Percentiles rank a stretch among this genome's conserved stretches.
These are phyloP conservation scores for Bromus sterilis DNA, from an alignment of 176 grass and related monocot species.

Conservation along the genomic window DNA sequence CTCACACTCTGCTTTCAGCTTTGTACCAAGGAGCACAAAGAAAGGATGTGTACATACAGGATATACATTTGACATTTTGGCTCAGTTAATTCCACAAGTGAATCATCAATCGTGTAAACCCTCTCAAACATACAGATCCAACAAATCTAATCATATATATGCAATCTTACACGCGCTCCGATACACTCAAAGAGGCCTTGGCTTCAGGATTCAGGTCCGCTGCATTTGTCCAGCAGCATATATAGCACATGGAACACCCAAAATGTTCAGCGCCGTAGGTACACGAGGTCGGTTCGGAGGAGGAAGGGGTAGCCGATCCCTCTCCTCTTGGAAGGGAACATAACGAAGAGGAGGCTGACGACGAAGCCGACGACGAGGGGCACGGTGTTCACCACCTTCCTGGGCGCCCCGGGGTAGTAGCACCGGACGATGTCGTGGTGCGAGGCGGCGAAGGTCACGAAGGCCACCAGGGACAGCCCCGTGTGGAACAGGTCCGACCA, in stretches of 20 bases:
- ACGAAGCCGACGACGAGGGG: constrained; percentile 73
- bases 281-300: constrained; percentile 54
- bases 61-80: constrained; percentile 9
- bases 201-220: not conserved
- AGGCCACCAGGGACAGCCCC: constrained; percentile 56
- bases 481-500: constrained; percentile 77
- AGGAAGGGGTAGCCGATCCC: constrained; percentile 89
- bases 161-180: not conserved
- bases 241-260: not conserved
- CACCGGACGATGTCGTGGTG: constrained; percentile 76
- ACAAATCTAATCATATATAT: not conserved
- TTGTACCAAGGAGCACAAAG: not conserved
- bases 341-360: constrained; percentile 71
- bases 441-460: constrained; percentile 62
- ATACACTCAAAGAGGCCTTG: not conserved
- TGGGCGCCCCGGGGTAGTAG: constrained; percentile 50
- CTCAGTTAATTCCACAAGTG: not conserved
- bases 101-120: not conserved
- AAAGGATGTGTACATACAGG: constrained; percentile 18
- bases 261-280: constrained; percentile 37
- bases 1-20: not conserved
- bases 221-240: not conserved
- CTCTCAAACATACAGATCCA: not conserved
- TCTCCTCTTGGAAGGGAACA: constrained; percentile 77
- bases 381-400: constrained; percentile 68